phyloP scores from a whole-genome alignment of 331 rosid species.

The Arachis monticola region DNA sequence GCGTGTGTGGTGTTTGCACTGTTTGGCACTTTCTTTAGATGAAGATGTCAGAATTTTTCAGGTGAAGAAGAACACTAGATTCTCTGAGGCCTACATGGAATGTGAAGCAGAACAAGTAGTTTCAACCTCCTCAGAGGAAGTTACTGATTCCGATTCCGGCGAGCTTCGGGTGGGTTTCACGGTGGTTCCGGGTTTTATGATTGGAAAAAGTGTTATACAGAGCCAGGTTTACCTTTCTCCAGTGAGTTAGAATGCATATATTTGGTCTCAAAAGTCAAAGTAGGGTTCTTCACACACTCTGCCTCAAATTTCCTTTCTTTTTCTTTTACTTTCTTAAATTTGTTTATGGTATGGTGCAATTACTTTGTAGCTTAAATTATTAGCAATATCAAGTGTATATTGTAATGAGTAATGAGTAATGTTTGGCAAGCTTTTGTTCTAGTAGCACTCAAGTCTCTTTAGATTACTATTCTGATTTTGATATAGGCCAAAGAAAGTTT shows the following conservation, averaged over 20 bases:
- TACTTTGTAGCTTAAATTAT: background rate
- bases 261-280: slow-evolving; percentile 3
- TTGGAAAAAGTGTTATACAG: slow-evolving; percentile 63
- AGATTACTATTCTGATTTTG: background rate
- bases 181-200: slow-evolving; percentile 77
- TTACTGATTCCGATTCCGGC: slow-evolving; percentile 17
- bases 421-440: background rate
- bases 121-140: slow-evolving; percentile 40
- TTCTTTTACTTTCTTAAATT: too few species aligned
- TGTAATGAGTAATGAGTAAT: background rate
- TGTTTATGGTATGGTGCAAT: background rate
- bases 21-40: slow-evolving; percentile 58
- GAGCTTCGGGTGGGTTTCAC: slow-evolving; percentile 58
- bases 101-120: slow-evolving; percentile 45
- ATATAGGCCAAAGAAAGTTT: background rate
- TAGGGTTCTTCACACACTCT: slow-evolving; percentile 20
- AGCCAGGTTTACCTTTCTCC: slow-evolving; percentile 70
- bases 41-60: slow-evolving; percentile 59
- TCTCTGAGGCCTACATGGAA: slow-evolving; percentile 82
- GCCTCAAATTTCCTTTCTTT: background rate
- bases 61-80: slow-evolving; percentile 58
- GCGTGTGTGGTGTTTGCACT: slow-evolving; percentile 68
- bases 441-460: background rate
- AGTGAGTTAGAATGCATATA: slow-evolving; percentile 25
- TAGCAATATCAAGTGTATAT: slow-evolving; percentile 35